Evolutionary conservation across 257 asterid genomes (phyloP).

Genomic region (Gardenia jasminoides): DNA sequence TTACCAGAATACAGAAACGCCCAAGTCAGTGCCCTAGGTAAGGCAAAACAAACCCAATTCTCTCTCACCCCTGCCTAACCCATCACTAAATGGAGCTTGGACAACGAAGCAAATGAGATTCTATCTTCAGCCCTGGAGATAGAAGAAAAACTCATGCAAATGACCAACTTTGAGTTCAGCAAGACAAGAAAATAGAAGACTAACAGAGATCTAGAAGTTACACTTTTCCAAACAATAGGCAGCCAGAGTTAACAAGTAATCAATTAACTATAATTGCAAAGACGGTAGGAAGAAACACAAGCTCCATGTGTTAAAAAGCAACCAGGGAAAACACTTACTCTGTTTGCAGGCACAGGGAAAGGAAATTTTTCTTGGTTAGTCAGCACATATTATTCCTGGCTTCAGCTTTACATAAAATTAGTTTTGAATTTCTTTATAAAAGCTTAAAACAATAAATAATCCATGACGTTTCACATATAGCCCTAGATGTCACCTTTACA

Average conservation of each 20-base stretch:
- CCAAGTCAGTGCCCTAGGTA: background rate
- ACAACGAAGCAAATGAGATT: background rate
- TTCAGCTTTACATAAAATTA: background rate
- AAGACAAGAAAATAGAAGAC: background rate
- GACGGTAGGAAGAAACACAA: background rate
- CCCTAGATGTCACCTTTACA: background rate
- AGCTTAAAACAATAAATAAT: background rate
- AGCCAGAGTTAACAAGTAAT: no score
- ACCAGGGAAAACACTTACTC: background rate
- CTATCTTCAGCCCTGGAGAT: background rate
- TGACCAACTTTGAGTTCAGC: background rate
- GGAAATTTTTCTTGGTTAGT: background rate
- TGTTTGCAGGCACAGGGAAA: background rate
- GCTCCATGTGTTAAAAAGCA: conserved; percentile 1
- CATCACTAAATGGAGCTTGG: background rate
- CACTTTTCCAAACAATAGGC: background rate
- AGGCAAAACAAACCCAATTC: background rate
- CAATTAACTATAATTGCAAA: background rate
- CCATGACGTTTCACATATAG: background rate
- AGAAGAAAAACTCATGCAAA: background rate
- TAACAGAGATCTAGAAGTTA: background rate
- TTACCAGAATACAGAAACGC: background rate
- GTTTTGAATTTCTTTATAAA: background rate
- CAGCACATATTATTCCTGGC: background rate
- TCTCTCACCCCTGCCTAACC: background rate